Evolutionary conservation across 2,329 filamentous ascomycete species (phyloP).

Genomic region (Ilyonectria sp.): DNA sequence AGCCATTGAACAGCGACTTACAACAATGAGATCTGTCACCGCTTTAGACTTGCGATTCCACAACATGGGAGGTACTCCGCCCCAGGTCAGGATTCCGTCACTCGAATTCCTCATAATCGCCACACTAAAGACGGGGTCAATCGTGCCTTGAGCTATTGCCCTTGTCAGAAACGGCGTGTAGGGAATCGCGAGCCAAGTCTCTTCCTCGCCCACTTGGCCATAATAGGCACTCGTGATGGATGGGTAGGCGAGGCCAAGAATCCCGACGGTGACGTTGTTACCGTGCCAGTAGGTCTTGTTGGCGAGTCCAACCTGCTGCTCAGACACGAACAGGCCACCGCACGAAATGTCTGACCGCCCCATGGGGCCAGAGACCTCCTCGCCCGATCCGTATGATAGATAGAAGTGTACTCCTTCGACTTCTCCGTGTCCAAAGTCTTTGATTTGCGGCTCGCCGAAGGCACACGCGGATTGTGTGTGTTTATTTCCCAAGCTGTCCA

Average conservation of each 20-base stretch:
- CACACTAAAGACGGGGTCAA: constrained; percentile 64
- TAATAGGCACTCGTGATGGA: constrained; percentile 65
- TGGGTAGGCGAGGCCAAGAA: constrained; percentile 67
- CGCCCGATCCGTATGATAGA: constrained; percentile 64
- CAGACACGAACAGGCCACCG: constrained; percentile 60
- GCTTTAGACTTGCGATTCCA: constrained; percentile 50
- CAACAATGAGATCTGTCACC: constrained; percentile 61
- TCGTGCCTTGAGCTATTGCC: constrained; percentile 62
- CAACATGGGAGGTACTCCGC: constrained; percentile 60
- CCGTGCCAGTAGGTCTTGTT: constrained; percentile 66
- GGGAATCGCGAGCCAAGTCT: constrained; percentile 55
- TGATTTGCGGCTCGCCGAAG: constrained; percentile 58
- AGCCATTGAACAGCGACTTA: constrained; percentile 47
- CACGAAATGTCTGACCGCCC: constrained; percentile 63
- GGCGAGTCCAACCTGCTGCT: constrained; percentile 65
- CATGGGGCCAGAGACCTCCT: constrained; percentile 63
- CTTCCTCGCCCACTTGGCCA: constrained; percentile 57
- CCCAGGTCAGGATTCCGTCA: constrained; percentile 63
- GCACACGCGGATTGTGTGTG: constrained; percentile 54
- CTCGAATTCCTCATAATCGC: constrained; percentile 64
- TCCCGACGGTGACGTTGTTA: constrained; percentile 66
- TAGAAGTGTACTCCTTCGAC: constrained; percentile 62
- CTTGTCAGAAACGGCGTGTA: constrained; percentile 66
- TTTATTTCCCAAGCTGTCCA: constrained; percentile 52
- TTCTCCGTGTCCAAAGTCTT: constrained; percentile 57